Base-by-base conservation (phyloP, 2,329 filamentous ascomycete genomes). In the Penicillium sumatraense region DNA sequence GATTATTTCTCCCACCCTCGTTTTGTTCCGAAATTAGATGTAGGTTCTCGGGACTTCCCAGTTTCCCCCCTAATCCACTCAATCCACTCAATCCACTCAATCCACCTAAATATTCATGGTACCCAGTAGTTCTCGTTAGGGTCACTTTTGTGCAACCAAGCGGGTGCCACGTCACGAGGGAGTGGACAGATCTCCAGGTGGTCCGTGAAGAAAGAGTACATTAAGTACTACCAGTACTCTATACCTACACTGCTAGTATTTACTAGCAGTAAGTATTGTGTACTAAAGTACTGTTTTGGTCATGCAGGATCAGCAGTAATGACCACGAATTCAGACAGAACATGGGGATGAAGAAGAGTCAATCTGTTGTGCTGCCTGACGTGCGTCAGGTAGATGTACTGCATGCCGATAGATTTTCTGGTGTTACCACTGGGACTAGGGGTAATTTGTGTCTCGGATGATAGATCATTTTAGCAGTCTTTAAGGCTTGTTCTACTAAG, bases 361-460 rank as follows among this genome's bases (percentile, higher is more conserved):
- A 40, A 49, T 40, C 47, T 49, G 36, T 27, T 29, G 46, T 53
- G 51, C 51, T 42, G 51, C 51, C 51, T 53, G 36, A 53, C 45
- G 24, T 41, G 44, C 33, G 42, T 53, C 23, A 53, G 51, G 51
- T 48, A 49, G 47, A 46, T 20, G 27, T 46, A 46, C 26, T n/a
- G 40, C 23, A 42, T 42, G 38, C 13, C 40, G 14, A 44, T 27
- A 16, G 5, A 41, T 16, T 16, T 44, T 16, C 3, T 18, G 14
- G 40, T 44, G 23, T 44, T n/a, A 44, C 40, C 40, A 44, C 40
- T 23, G 9, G 40, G 36, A 23, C 20, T 26, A 27, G 40, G 40
- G 40, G 40, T 44, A 26, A 44, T 44, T 10, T 44, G 35, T 7
- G 14, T 24, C n/a, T n/a, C n/a, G n/a, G n/a, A n/a, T n/a, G n/a